phyloP scores from a whole-genome alignment of 2,329 filamentous ascomycete genomes.

The Salinomyces thailandicus region DNA sequence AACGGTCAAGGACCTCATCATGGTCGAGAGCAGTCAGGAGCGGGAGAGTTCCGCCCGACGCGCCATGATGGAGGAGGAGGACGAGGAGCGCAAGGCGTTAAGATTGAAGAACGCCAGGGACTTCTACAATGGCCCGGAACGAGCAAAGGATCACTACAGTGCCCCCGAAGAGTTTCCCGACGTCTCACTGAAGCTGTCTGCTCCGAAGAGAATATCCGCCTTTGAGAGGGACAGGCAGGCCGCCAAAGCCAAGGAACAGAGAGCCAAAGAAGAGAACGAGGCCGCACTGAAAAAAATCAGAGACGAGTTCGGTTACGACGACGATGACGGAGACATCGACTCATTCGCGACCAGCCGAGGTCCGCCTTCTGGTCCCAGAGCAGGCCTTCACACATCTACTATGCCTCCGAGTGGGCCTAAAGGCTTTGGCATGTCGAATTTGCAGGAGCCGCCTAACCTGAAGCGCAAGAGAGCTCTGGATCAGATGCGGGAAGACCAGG shows the following conservation, averaged over 20 bases:
- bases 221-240: slow-evolving; percentile 86
- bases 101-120: slow-evolving; percentile 8
- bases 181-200: slow-evolving; percentile 61
- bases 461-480: slow-evolving; percentile 26
- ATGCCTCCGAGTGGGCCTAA: slow-evolving; percentile 29
- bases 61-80: background rate
- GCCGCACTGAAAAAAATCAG: slow-evolving; percentile 82
- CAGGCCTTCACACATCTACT: slow-evolving; percentile 14
- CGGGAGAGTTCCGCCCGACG: too few relatives aligned
- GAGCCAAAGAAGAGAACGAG: slow-evolving; percentile 78
- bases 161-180: slow-evolving; percentile 60
- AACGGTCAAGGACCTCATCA: too few relatives aligned
- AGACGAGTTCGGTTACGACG: slow-evolving; percentile 60
- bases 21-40: too few relatives aligned
- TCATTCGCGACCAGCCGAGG: slow-evolving; percentile 7
- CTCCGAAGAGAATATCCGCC: slow-evolving; percentile 70
- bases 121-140: too few relatives aligned
- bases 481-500: slow-evolving; percentile 22
- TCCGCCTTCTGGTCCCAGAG: slow-evolving; percentile 33
- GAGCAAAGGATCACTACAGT: too few relatives aligned
- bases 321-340: slow-evolving; percentile 22
- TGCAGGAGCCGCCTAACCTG: slow-evolving; percentile 19
- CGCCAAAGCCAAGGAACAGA: slow-evolving; percentile 73
- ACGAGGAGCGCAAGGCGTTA: background rate
- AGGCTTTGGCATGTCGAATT: slow-evolving; percentile 35